Evolutionary conservation across 176 grass and related monocot species (phyloP), one percentile per base, ranked within the genome.

Genomic region (Zea luxurians): DNA sequence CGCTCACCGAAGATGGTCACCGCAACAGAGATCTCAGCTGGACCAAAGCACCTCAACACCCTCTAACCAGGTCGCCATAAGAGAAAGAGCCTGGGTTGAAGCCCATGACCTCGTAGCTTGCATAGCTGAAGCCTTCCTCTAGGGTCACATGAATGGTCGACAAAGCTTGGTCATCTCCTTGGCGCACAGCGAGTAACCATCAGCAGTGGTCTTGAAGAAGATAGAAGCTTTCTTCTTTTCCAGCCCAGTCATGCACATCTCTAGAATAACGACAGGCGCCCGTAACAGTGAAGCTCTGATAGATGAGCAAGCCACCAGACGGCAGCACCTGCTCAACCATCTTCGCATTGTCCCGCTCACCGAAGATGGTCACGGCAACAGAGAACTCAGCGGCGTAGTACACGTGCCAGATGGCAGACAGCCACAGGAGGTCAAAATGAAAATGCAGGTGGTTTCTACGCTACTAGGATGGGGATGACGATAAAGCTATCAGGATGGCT

Each of bases 401-500:
- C 50, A 84, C 52, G 64, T 88, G 86, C 81, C 86, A 9, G 4
- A 63, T 36, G 77, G 6, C 9, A 43, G 38, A 27, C 18, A 52
- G 13, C 4, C 1, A 4, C n/a, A 8, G 59, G 59, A 10, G 46
- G 53, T 38, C 67, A 66, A 68, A 78, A 11, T 43, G 27, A 27
- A 27, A 27, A 27, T 27, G 27, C 27, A 27, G 27, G 27, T 27
- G 27, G 27, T 27, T 27, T 70, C 50, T 84, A 78, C 75, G 48
- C 82, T 87, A 82, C 35, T 48, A 46, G 49, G 37, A 67, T 4
- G 40, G n/a, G 21, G 16, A 1, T 0, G 21, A 16, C 64, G 7
- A 45, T 21, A 54, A 71, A 59, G 81, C 0, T 84, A 90, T 90
- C 88, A 90, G 12, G 88, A 90, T 77, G 88, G 89, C 81, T 91